Conservation (phyloP, 2,329 filamentous ascomycete genomes). For the Aspergillus melleus region DNA sequence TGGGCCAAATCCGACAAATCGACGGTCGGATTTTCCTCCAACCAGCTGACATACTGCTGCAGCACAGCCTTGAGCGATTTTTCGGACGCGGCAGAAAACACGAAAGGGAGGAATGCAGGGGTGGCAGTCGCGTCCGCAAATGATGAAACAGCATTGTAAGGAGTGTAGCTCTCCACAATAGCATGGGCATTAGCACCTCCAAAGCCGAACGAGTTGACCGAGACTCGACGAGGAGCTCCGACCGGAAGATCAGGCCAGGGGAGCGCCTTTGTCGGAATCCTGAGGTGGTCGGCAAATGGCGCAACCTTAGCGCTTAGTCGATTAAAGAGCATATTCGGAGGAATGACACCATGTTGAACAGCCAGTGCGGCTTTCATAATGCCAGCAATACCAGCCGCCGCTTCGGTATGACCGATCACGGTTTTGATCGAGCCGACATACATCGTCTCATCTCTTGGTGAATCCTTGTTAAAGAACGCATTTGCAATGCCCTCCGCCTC, state of each 20-base stretch:
- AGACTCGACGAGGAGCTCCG: constrained; percentile 1
- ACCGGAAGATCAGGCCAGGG: constrained; percentile 17
- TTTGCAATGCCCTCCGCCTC: constrained; percentile 7
- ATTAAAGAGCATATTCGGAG: constrained; percentile 26
- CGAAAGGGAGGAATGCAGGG: constrained; percentile 1
- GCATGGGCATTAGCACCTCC: constrained; percentile 16
- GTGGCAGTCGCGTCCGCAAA: background rate
- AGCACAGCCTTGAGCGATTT: background rate
- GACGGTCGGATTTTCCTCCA: background rate
- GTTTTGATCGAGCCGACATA: constrained; percentile 15
- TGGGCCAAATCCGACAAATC: constrained; percentile 1
- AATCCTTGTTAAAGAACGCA: background rate
- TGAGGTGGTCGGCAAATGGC: constrained; percentile 18
- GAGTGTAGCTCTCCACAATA: constrained; percentile 12
- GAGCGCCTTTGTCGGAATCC: constrained; percentile 12
- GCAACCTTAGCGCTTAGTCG: constrained; percentile 17
- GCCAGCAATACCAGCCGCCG: constrained; percentile 6
- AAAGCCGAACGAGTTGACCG: constrained; percentile 10
- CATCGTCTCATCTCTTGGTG: background rate
- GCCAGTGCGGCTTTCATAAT: constrained; percentile 22
- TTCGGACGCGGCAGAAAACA: constrained; percentile 10
- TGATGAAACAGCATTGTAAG: background rate
- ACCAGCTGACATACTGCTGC: background rate
- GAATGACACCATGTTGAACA: constrained; percentile 24
- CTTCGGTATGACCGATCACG: constrained; percentile 11